Evolutionary conservation across 2,329 filamentous ascomycete species (phyloP), one percentile per base, ranked within the genome.

Genomic region (Xylariales sp.): DNA sequence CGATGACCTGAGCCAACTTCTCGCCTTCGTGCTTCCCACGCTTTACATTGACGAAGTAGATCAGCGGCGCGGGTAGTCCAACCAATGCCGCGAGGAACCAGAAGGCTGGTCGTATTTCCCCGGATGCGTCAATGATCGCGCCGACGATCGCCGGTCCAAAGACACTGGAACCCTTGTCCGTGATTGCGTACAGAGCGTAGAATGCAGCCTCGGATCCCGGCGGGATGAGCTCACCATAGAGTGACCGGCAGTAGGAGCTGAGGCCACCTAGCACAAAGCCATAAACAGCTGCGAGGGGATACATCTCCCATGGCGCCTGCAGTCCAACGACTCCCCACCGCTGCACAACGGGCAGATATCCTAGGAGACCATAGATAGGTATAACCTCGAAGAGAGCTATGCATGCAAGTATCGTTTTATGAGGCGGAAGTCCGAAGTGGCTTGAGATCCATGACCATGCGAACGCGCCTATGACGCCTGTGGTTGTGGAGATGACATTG

Each of bases 261-360:
- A 98, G 68, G 0, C 93, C 93, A n/a, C 93, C 93, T 21, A 97
- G 79, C 2, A 97, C 90, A 37, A 98, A 80, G 0, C 93, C 93
- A 61, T 96, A 97, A 10, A 97, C 80, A 3, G 86, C 86, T 0
- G 88, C 90, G 1, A 98, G 67, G 0, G 88, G 87, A 54, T 93
- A 97, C 88, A 98, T 96, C 55, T 98, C 93, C 87, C 89, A 95
- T 3, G 87, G 84, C 58, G 93, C 83, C 62, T 95, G 89, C n/a
- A 98, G 73, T 2, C 93, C 93, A 29, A 89, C 67, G 4, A 87
- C 80, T 1, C 88, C 90, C 63, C 85, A 79, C 6, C 72, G 68
- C 52, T 81, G 76, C 34, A 98, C 75, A 5, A 87, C 80, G 0
- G 90, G 88, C 12, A 97, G 73, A 57, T 93, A 96, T 1, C 90